Conservation (phyloP, 352 stramenopile species). For the Pythium rishiriense region DNA sequence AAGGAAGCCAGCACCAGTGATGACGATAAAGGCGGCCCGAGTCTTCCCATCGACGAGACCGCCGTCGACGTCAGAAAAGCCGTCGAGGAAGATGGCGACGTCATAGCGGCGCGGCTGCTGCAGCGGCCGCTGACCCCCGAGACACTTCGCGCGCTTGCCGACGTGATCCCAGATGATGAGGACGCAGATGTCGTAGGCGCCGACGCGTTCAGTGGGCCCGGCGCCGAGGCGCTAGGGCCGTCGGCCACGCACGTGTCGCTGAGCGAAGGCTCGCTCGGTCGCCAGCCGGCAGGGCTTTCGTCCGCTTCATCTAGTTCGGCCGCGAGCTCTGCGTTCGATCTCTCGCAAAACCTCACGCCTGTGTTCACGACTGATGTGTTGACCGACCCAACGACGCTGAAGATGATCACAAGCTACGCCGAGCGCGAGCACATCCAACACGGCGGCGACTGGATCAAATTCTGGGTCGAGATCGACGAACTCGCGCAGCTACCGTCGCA, state of each 20-base stretch:
- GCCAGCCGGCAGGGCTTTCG: not conserved
- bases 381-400: conserved; percentile 67
- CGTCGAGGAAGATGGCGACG: not conserved
- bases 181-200: not conserved
- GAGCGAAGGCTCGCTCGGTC: conserved; percentile 11
- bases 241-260: conserved; percentile 1
- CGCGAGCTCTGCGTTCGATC: conserved; percentile 36
- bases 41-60: not conserved
- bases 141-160: conserved; percentile 15
- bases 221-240: not conserved
- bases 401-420: conserved; percentile 67
- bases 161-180: conserved; percentile 9
- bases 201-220: not conserved
- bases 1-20: not conserved
- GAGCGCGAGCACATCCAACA: conserved; percentile 56
- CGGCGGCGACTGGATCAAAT: conserved; percentile 65
- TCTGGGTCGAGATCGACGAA: conserved; percentile 84
- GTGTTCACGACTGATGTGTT: conserved; percentile 84
- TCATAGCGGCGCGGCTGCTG: conserved; percentile 1
- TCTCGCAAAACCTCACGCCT: conserved; percentile 71
- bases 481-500: conserved; percentile 70
- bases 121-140: conserved; percentile 20
- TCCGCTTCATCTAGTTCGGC: conserved; percentile 10
- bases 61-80: conserved; percentile 1
- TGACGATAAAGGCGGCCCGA: not conserved